These are phyloP conservation scores for Tetrahymena malaccensis DNA, from an alignment of 73 alveolate species.

Conservation along the genomic window DNA sequence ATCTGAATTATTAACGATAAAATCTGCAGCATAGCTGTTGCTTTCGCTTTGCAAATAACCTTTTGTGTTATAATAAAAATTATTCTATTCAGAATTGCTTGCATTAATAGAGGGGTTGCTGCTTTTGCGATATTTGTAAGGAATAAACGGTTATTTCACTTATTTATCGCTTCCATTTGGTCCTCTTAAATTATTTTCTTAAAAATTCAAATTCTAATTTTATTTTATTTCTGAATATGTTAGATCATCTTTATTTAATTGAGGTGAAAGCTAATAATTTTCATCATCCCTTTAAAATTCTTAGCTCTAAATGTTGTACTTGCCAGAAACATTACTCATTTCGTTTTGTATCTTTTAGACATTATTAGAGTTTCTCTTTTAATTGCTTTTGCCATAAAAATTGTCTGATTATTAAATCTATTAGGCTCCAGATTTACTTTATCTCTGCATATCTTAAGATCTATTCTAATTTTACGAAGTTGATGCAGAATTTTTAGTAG, in stretches of 20 bases:
- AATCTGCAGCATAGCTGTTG: background rate
- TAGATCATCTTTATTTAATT: background rate
- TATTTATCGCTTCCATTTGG: background rate
- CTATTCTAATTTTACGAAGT: background rate
- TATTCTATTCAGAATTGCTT: background rate
- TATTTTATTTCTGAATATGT: background rate
- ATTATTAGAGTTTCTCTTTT: background rate
- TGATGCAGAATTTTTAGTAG: background rate
- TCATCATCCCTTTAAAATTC: background rate
- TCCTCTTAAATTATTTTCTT: background rate
- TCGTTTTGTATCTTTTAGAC: background rate
- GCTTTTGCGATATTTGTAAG: background rate
- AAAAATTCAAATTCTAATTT: background rate
- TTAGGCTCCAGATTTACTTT: too few relatives aligned
- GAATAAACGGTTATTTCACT: background rate
- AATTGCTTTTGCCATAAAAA: background rate
- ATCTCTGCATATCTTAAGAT: background rate
- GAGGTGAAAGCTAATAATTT: background rate
- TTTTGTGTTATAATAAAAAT: background rate
- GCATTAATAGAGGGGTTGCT: background rate
- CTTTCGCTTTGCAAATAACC: background rate
- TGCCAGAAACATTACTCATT: background rate
- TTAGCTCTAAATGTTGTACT: background rate
- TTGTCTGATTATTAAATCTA: too few relatives aligned
- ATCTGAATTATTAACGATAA: background rate